Base-by-base conservation (phyloP, 495 filamentous ascomycete genomes). In the Barbatosphaeria neglecta region DNA sequence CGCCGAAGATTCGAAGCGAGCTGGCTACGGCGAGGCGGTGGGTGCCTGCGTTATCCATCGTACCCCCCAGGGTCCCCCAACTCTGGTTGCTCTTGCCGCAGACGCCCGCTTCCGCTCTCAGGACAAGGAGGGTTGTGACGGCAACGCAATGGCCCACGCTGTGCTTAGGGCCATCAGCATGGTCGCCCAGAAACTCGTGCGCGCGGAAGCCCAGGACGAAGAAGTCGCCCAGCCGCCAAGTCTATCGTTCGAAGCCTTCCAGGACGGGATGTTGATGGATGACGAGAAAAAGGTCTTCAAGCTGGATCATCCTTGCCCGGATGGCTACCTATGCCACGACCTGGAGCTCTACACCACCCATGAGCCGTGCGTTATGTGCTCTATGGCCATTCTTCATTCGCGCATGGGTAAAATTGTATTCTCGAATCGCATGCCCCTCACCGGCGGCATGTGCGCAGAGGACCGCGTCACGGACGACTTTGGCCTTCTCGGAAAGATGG, bases 301-400 rank as follows among this genome's bases (percentile, higher is more conserved):
- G 16, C 37, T 54, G 22, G 69, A 69, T 27, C 72, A 70, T 51
- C 66, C 67, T 4, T 63, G 58, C 27, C 65, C 63, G 25, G 81
- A 83, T 50, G 90, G 90, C n/a, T 98, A 98, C 62, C 80, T 98
- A 25, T 97, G 90, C 63, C 83, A 89, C 44, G 83, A 86, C 42
- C 76, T 97, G 2, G 88, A 95, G 53, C 74, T 98, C 24, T 96
- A 95, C 61, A 62, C 90, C 25, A 90, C 88, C 1, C 90, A 95
- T 58, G 92, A 98, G 62, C 92, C 92, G 3, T 98, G 92, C 54
- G 72, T 92, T 24, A 94, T 93, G 79, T 98, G 92, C 65, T 86
- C 83, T 8, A 97, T 97, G 90, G 93, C 87, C 2, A 77, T 96
- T 28, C 69, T 97, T 17, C 88, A 97, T 50, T 95, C 88, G 0